Percentiles rank a stretch among this genome's conserved stretches.
Conservation (phyloP, 2,329 filamentous ascomycete genomes). For the Aspergillus sp. region DNA sequence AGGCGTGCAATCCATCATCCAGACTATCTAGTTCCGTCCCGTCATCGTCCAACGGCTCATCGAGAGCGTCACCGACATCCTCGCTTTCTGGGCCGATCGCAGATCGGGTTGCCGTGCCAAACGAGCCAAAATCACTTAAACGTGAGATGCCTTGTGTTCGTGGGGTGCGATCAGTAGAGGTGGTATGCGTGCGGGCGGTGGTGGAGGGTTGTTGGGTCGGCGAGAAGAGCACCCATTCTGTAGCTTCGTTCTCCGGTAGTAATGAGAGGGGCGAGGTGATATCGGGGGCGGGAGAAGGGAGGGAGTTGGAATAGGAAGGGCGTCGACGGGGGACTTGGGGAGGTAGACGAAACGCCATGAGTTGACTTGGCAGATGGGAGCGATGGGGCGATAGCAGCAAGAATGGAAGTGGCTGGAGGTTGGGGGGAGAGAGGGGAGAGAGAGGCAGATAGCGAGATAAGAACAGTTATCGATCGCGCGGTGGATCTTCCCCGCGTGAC, state of each 20-base stretch:
- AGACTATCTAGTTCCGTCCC: slow-evolving; percentile 85
- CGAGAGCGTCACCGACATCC: slow-evolving; percentile 46
- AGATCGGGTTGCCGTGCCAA: slow-evolving; percentile 69
- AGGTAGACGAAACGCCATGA: slow-evolving; percentile 44
- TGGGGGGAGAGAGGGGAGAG: neutral
- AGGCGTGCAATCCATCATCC: slow-evolving; percentile 87
- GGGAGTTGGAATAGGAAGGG: slow-evolving; percentile 35
- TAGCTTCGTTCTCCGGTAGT: slow-evolving; percentile 66
- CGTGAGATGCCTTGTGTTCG: slow-evolving; percentile 70
- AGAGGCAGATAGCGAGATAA: slow-evolving; percentile 12
- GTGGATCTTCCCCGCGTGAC: slow-evolving; percentile 28
- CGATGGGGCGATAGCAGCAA: neutral
- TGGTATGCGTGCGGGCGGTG: slow-evolving; percentile 69
- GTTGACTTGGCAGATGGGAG: slow-evolving; percentile 5
- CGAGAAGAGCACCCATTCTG: slow-evolving; percentile 97
- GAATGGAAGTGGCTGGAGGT: neutral
- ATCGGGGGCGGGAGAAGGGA: slow-evolving; percentile 30
- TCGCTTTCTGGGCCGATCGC: slow-evolving; percentile 33
- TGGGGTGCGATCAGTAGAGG: slow-evolving; percentile 64
- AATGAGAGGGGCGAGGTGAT: slow-evolving; percentile 32
- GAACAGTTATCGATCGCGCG: slow-evolving; percentile 18
- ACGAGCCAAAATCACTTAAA: slow-evolving; percentile 77
- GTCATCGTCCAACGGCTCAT: slow-evolving; percentile 58
- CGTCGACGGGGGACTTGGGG: slow-evolving; percentile 39
- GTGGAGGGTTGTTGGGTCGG: slow-evolving; percentile 68